Evolutionary conservation across 2,329 filamentous ascomycete species (phyloP), one percentile per base, ranked within the genome.

Genomic region (Sporothrix humicola): DNA sequence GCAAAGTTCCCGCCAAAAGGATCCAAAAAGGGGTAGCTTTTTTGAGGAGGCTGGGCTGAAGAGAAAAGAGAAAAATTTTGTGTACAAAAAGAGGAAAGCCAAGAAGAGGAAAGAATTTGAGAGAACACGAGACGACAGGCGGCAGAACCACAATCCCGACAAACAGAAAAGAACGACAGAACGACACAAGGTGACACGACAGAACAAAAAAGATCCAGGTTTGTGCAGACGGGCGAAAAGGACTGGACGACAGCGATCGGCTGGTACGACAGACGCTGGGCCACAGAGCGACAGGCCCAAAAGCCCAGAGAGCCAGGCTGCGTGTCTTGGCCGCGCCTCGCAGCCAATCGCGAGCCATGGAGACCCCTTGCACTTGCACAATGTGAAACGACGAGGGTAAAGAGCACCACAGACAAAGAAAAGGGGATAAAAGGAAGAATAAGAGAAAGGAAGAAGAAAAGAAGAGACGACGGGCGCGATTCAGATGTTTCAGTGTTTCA

Each of bases 321-420:
- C 52, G 46, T 59, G 69, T 61, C 70, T 66, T 68, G 48, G 70
- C 46, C 58, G 48, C 61, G 48, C 61, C 37, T 58, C 8, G 7
- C 44, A 54, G 69, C 69, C 58, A 71, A 71, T 71, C 42, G 69
- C 23, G 2, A 56, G 15, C 23, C 6, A 23, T 52, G 15, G 31
- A 50, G 31, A 20, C 23, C 56, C 56, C 56, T 71, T 50, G 56
- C 44, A 54, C 71, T 48, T 69, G 54, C 71, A 59, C 71, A 69
- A 48, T 72, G 63, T 72, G 71, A 72, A 72, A 72, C 71, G 71
- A 23, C 56, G 70, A 72, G 17, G 17, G 42, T 20, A 20, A 44
- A 84, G 26, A 15, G 8, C 2, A 12, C 10, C 9, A 26, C 31
- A 61, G 26, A 44, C 37, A 63, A 42, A 23, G 3, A n/a, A 56